A percentile compares a stretch with the other conserved stretches of the same genome.
Evolutionary conservation across 331 rosid species (phyloP).

Genomic region (Pyracantha coccinea): DNA sequence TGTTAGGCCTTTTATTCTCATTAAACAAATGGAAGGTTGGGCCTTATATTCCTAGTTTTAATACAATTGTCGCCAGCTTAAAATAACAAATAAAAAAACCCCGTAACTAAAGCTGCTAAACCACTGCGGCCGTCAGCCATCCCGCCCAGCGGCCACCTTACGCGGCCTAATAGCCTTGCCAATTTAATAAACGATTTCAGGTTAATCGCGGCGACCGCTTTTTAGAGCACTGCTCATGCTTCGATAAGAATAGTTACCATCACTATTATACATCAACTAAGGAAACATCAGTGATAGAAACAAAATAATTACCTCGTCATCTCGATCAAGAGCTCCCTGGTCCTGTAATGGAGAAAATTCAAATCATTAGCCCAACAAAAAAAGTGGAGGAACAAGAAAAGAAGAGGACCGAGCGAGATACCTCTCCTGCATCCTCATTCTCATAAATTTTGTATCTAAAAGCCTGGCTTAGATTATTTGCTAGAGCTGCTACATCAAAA

Average conservation of each 20-base stretch:
- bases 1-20: not conserved
- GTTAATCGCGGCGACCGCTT: too few relatives aligned
- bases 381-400: not conserved
- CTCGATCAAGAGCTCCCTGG: constrained; percentile 64
- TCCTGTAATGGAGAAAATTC: constrained; percentile 50
- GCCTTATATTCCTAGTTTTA: not conserved
- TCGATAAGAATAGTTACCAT: not conserved
- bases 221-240: too few relatives aligned
- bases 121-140: too few relatives aligned
- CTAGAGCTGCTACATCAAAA: constrained; percentile 85
- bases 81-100: too few relatives aligned
- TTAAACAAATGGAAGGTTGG: not conserved
- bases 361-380: constrained; percentile 11
- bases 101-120: too few relatives aligned
- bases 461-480: constrained; percentile 93
- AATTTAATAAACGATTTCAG: too few relatives aligned
- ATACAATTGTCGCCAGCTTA: too few relatives aligned
- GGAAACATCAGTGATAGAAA: not conserved
- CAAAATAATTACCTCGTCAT: constrained; percentile 66
- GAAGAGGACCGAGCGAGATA: constrained; percentile 5
- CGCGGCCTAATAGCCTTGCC: too few relatives aligned
- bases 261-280: not conserved
- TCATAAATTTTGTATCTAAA: constrained; percentile 89
- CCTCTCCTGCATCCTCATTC: constrained; percentile 92
- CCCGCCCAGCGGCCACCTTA: too few relatives aligned